Conservation (phyloP, 805 yeast genomes). For the Alloascoidea hylecoeti region DNA sequence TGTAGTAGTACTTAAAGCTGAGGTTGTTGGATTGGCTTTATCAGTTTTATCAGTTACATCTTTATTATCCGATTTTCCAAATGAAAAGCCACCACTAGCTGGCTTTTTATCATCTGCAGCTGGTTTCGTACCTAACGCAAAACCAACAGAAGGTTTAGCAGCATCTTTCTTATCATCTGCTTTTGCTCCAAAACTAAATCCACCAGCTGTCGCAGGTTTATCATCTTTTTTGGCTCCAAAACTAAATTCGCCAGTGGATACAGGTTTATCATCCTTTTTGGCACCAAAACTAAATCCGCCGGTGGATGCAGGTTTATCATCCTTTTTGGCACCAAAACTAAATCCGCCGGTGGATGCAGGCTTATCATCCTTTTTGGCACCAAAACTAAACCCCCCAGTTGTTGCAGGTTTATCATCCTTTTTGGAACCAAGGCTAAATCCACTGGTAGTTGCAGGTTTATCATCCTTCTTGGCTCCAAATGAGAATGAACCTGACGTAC, state of each 20-base stretch:
- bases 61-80: slow-evolving; percentile 6
- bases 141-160: slow-evolving; percentile 8
- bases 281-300: slow-evolving; percentile 5
- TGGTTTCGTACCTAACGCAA: slow-evolving; percentile 6
- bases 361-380: slow-evolving; percentile 2
- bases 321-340: slow-evolving; percentile 5
- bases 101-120: slow-evolving; percentile 2
- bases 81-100: slow-evolving; percentile 2
- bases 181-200: slow-evolving; percentile 2
- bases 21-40: slow-evolving; percentile 6
- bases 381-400: slow-evolving; percentile 4
- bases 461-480: slow-evolving; percentile 3
- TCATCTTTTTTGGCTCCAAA: slow-evolving; percentile 7
- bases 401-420: slow-evolving; percentile 4
- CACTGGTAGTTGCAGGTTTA: slow-evolving; percentile 7
- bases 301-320: slow-evolving; percentile 4
- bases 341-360: slow-evolving; percentile 5
- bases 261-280: slow-evolving; percentile 4
- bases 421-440: slow-evolving; percentile 10
- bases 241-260: slow-evolving; percentile 3
- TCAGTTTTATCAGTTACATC: slow-evolving; percentile 9
- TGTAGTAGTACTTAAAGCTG: slow-evolving; percentile 10
- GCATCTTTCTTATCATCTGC: slow-evolving; percentile 6
- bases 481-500: neutral
- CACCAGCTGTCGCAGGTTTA: slow-evolving; percentile 3